These are phyloP conservation scores for Penicillium roqueforti DNA, from an alignment of 495 filamentous ascomycete species.

Conservation along the genomic window DNA sequence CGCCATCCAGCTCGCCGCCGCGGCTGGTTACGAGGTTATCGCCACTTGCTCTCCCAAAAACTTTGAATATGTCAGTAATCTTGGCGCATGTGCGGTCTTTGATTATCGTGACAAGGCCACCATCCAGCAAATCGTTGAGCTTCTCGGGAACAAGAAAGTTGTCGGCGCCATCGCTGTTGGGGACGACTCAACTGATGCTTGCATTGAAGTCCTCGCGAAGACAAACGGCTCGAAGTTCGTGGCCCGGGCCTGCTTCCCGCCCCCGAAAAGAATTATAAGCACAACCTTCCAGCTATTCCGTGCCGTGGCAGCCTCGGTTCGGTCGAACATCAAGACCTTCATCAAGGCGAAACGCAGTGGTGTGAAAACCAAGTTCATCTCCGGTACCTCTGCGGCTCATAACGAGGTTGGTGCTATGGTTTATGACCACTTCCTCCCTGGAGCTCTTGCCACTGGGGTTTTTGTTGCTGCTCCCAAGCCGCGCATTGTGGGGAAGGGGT, in stretches of 20 bases:
- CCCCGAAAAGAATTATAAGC: not conserved
- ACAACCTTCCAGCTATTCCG: not conserved
- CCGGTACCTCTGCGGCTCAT: slow-evolving; percentile 14
- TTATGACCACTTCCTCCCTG: slow-evolving; percentile 31
- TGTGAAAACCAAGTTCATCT: slow-evolving; percentile 16
- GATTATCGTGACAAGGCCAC: slow-evolving; percentile 50
- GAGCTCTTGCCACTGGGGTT: slow-evolving; percentile 22
- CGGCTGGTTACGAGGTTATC: slow-evolving; percentile 56
- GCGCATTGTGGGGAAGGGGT: slow-evolving; percentile 30
- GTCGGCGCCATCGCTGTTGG: slow-evolving; percentile 11
- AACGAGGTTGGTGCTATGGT: slow-evolving; percentile 27
- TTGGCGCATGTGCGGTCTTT: slow-evolving; percentile 55
- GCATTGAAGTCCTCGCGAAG: slow-evolving; percentile 15
- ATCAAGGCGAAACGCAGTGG: slow-evolving; percentile 5
- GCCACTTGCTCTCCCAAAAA: slow-evolving; percentile 52
- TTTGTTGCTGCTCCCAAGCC: slow-evolving; percentile 30
- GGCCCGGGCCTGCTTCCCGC: slow-evolving; percentile 9
- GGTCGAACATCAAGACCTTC: not conserved
- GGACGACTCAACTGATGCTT: slow-evolving; percentile 4
- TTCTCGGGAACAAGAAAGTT: slow-evolving; percentile 3
- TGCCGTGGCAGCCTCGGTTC: not conserved
- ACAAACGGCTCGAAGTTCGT: slow-evolving; percentile 17
- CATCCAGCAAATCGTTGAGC: slow-evolving; percentile 22
- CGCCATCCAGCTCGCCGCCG: slow-evolving; percentile 57
- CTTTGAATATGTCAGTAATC: slow-evolving; percentile 44